These are phyloP conservation scores for Gossypium longicalyx DNA, from an alignment of 345 rosid genomes.

Conservation along the genomic window DNA sequence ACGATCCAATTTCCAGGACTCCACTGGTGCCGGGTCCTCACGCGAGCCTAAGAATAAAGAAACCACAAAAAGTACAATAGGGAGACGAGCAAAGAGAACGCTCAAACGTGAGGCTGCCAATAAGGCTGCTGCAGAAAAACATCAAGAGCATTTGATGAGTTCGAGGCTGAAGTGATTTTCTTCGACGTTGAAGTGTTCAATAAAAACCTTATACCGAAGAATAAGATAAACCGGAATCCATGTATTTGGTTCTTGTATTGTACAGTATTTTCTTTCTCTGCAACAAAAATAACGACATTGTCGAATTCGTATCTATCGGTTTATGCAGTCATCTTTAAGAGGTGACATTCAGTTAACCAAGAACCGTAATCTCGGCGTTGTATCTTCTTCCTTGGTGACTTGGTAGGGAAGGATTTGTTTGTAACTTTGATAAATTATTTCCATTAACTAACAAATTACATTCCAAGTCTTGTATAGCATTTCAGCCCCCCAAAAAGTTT, in stretches of 20 bases:
- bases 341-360: not conserved
- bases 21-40: slow-evolving; percentile 50
- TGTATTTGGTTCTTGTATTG: not conserved
- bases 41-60: slow-evolving; percentile 54
- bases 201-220: not conserved
- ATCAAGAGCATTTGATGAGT: slow-evolving; percentile 33
- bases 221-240: not conserved
- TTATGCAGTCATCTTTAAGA: not conserved
- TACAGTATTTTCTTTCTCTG: slow-evolving; percentile 12
- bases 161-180: slow-evolving; percentile 30
- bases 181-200: not conserved
- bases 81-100: slow-evolving; percentile 85
- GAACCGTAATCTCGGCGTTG: not conserved
- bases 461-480: not conserved
- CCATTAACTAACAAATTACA: not conserved
- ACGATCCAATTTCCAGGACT: slow-evolving; percentile 32
- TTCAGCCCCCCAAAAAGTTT: not conserved
- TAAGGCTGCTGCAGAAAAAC: slow-evolving; percentile 61
- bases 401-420: not conserved
- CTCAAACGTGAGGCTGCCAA: slow-evolving; percentile 88
- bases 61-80: slow-evolving; percentile 37
- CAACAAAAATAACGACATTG: slow-evolving; percentile 7
- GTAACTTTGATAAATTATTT: not conserved
- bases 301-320: not conserved
- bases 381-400: not conserved